A percentile compares a stretch with the other conserved stretches of the same genome.
Evolutionary conservation across 176 grass and related monocot species (phyloP).

Genomic region (Hsuehochloa calcarea): DNA sequence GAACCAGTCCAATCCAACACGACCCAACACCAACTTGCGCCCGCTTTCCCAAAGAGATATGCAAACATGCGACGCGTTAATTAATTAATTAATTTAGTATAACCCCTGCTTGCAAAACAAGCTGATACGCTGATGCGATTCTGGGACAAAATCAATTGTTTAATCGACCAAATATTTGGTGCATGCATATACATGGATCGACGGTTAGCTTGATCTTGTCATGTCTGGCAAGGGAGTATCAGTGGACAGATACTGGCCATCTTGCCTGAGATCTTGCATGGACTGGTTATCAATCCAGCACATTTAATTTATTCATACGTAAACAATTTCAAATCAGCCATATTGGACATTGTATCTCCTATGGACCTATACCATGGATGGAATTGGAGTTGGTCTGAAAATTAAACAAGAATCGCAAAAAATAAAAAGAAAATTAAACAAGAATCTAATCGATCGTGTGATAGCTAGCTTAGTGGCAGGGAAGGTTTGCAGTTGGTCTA

Average conservation of each 20-base stretch:
- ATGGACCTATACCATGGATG: not conserved
- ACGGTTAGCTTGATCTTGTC: not conserved
- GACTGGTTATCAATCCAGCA: not conserved
- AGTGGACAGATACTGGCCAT: slow-evolving; percentile 1
- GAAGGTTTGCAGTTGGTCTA: no score
- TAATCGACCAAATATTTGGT: not conserved
- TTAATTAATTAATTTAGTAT: no score
- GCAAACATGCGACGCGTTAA: not conserved
- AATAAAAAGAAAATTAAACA: no score
- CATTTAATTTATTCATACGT: not conserved
- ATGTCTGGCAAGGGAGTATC: not conserved
- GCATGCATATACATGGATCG: not conserved
- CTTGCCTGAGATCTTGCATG: not conserved
- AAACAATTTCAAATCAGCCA: not conserved
- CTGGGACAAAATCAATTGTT: not conserved
- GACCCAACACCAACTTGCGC: not conserved
- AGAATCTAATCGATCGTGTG: no score
- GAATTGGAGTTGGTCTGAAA: no score
- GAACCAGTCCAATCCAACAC: not conserved
- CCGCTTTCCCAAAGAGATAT: not conserved
- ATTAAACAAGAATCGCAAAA: no score
- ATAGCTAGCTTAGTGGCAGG: not conserved
- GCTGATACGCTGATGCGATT: not conserved
- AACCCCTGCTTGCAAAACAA: not conserved
- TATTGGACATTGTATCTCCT: not conserved